Conservation (phyloP, 139 green algal species). For the Spirogloea muscicola region DNA sequence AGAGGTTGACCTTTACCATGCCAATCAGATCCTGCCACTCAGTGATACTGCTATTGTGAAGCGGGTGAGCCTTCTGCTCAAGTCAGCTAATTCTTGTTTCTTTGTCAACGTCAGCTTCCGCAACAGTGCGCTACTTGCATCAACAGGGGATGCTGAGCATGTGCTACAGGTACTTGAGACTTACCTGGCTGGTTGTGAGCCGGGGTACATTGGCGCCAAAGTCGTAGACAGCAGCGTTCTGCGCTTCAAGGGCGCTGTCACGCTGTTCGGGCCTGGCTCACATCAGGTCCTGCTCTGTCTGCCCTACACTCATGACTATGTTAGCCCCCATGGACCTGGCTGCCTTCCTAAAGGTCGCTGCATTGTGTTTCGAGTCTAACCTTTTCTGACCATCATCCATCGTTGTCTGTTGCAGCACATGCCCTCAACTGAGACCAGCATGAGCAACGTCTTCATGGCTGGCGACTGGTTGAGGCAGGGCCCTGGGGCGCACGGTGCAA, state of each 20-base stretch:
- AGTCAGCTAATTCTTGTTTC: no score
- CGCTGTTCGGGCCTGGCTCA: slow-evolving; percentile 30
- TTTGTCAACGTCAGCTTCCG: no score
- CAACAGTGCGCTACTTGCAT: no score
- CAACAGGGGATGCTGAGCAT: no score
- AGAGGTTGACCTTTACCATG: slow-evolving; percentile 48
- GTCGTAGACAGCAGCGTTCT: slow-evolving; percentile 44
- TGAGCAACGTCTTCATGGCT: slow-evolving; percentile 44
- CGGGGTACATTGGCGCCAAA: background rate
- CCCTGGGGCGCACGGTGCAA: slow-evolving; percentile 35
- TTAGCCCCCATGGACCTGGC: background rate
- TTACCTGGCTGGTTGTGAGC: slow-evolving; percentile 35
- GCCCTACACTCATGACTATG: background rate
- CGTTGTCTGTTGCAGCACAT: slow-evolving; percentile 13
- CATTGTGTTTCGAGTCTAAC: background rate
- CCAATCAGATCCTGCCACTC: slow-evolving; percentile 20
- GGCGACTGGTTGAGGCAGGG: slow-evolving; percentile 44
- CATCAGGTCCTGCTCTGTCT: slow-evolving; percentile 2
- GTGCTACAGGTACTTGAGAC: slow-evolving; percentile 7
- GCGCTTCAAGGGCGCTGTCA: slow-evolving; percentile 35
- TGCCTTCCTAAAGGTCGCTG: no score
- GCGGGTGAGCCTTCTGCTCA: no score
- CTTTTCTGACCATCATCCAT: background rate
- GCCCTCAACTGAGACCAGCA: slow-evolving; percentile 2
- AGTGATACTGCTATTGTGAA: slow-evolving; percentile 31